A percentile compares a stretch with the other conserved stretches of the same genome.
Conservation (phyloP, 257 asterid genomes). For the Solanum medicagineum region DNA sequence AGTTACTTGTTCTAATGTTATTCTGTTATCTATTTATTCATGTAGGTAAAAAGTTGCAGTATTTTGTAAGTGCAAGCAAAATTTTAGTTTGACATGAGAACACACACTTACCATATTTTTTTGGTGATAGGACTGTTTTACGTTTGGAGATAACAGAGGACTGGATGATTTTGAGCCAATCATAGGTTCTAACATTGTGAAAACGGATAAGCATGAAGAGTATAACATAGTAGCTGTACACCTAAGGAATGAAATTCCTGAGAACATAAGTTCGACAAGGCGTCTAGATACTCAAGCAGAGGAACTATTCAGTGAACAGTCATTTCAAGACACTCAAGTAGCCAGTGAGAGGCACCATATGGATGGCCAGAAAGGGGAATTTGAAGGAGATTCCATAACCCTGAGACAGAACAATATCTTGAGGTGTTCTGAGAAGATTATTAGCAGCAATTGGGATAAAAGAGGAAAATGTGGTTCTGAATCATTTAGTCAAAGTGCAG, state of each 20-base stretch:
- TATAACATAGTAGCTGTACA: constrained; percentile 6
- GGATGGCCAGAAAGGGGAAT: neutral
- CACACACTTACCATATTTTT: neutral
- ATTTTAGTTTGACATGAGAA: neutral
- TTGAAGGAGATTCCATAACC: neutral
- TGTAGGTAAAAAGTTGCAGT: neutral
- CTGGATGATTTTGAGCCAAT: constrained; percentile 3
- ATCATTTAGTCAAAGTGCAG: neutral
- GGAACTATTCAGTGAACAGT: neutral
- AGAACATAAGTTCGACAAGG: constrained; percentile 1
- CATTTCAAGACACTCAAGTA: constrained; percentile 11
- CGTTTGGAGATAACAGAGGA: neutral
- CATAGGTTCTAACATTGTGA: constrained; percentile 2
- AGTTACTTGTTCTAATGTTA: neutral
- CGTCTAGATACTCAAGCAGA: constrained; percentile 7
- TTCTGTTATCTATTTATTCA: neutral
- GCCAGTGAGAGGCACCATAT: neutral
- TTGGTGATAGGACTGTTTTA: constrained; percentile 9
- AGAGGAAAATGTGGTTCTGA: constrained; percentile 5
- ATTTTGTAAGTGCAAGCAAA: neutral
- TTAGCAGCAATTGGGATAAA: constrained; percentile 7
- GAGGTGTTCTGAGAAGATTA: neutral
- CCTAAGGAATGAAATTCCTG: constrained; percentile 13
- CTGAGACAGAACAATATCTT: neutral
- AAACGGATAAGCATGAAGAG: constrained; percentile 18